Evolutionary conservation across 2,329 filamentous ascomycete species (phyloP), one percentile per base, ranked within the genome.

Genomic region (Stagonosporopsis chrysanthemi): DNA sequence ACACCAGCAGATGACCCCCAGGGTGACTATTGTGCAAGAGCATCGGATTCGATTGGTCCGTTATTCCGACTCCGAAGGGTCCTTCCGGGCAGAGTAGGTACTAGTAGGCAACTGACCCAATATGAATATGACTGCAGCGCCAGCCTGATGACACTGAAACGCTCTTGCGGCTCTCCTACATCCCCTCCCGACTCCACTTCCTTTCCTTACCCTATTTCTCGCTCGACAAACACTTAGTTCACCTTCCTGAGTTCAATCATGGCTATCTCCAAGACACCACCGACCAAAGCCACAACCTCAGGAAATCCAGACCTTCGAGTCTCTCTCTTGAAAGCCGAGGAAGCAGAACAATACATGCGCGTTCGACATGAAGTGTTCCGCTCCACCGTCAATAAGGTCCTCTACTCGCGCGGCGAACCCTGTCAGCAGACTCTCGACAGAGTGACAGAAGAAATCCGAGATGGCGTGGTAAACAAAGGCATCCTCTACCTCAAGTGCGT

Each of bases 301-400:
- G 67, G 62, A n/a, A 58, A 66, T 42, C 45, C 69, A 6, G 66
- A 61, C 26, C 69, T 75, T 42, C 31, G 63, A 33, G 56, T 75
- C 49, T 70, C 67, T 3, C 64, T 66, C 9, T 65, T 76, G 33
- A 61, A 59, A 19, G 65, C 69, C 2, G 58, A 66, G 40, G 70
- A 74, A 58, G 68, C 68, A 52, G 58, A 63, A 22, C 59, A 66
- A 36, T 75, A 75, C 61, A 67, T 68, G 64, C 64, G 59, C 42
- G 63, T 76, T 43, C 70, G 73, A 8, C 68, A 74, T 53, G 62
- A 64, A 43, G 66, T 71, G 40, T 76, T 76, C 63, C 52, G 57
- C 3, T 29, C 61, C 6, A 70, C 72, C 24, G 57, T 76, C 8
- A 75, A 76, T 60, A 71, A 75, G 6, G 65, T 76, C 48, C 60